Evolutionary conservation across 2,329 filamentous ascomycete genomes (phyloP).

Genomic region (Claviceps cyperi): DNA sequence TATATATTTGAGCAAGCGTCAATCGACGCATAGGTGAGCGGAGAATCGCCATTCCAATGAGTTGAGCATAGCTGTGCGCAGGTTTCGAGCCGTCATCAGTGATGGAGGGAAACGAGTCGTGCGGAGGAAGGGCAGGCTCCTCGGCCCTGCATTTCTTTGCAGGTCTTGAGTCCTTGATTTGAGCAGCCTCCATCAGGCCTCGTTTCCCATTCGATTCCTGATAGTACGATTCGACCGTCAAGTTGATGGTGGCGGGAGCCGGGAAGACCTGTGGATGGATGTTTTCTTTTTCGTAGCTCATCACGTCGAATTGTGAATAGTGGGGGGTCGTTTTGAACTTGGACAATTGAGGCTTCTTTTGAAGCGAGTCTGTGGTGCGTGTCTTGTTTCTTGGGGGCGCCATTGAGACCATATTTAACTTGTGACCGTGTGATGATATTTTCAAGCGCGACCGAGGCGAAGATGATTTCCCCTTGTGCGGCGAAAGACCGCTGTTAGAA

Average conservation of each 20-base stretch:
- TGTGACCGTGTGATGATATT: constrained; percentile 35
- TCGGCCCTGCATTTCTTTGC: constrained; percentile 55
- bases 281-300: constrained; percentile 41
- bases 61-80: constrained; percentile 78
- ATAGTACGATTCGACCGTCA: constrained; percentile 38
- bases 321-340: constrained; percentile 43
- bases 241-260: constrained; percentile 30
- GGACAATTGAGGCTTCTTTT: constrained; percentile 50
- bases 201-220: constrained; percentile 43
- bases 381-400: constrained; percentile 43
- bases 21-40: constrained; percentile 69
- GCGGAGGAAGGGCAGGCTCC: constrained; percentile 44
- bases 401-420: constrained; percentile 53
- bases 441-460: constrained; percentile 47
- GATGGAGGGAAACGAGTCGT: constrained; percentile 66
- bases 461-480: constrained; percentile 50
- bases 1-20: constrained; percentile 92
- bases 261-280: constrained; percentile 36
- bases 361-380: constrained; percentile 50
- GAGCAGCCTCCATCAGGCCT: constrained; percentile 55
- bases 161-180: constrained; percentile 52
- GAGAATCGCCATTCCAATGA: constrained; percentile 95
- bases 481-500: constrained; percentile 45
- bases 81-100: constrained; percentile 83
- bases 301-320: constrained; percentile 32